Conservation (phyloP, 306 rosid genomes). For the Pyrus pyrifolia region DNA sequence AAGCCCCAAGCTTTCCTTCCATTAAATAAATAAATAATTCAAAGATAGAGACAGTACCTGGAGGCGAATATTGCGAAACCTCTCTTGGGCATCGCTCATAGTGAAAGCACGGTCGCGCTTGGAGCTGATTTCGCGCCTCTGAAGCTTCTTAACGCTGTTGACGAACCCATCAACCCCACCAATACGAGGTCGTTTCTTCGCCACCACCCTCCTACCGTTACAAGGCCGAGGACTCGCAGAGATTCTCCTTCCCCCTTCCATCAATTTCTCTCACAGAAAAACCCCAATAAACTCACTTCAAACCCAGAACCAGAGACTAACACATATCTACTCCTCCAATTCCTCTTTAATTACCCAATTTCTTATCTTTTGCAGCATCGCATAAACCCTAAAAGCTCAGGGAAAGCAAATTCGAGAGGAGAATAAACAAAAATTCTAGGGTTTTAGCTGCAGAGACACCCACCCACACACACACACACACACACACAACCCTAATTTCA, state of each 20-base stretch:
- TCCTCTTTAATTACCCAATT: not conserved
- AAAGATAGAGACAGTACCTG: slow-evolving; percentile 20
- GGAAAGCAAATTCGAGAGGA: not conserved
- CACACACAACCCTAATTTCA: not conserved
- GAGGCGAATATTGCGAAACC: slow-evolving; percentile 76
- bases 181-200: slow-evolving; percentile 51
- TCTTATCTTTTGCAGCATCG: not conserved
- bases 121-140: slow-evolving; percentile 68
- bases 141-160: slow-evolving; percentile 66
- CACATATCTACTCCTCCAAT: not conserved
- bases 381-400: slow-evolving; percentile 15
- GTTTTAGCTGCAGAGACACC: not conserved
- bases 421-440: not conserved
- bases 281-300: not conserved
- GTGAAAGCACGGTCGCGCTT: slow-evolving; percentile 71
- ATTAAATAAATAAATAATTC: not conserved
- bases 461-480: not conserved
- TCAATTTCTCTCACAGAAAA: slow-evolving; percentile 3
- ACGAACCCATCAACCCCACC: slow-evolving; percentile 36
- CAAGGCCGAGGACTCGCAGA: slow-evolving; percentile 61
- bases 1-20: not conserved
- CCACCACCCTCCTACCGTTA: slow-evolving; percentile 54
- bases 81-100: slow-evolving; percentile 61
- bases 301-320: not conserved
- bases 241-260: slow-evolving; percentile 73